phyloP scores from a whole-genome alignment of 805 yeast genomes.

The Pichia heedii region DNA sequence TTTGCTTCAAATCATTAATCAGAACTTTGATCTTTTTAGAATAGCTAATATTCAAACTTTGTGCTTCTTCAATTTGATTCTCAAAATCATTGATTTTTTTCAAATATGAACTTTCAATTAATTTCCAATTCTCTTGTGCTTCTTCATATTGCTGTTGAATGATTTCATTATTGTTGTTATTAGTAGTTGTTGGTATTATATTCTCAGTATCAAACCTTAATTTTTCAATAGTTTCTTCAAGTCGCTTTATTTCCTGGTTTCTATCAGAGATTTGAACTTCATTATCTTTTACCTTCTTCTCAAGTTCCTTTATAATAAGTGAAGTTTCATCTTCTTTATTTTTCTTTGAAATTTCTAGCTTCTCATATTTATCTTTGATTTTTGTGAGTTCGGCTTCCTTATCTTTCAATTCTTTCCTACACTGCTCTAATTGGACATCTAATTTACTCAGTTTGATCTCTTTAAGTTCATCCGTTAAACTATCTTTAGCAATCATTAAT shows the following conservation, averaged over 20 bases:
- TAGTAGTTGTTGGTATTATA: background rate
- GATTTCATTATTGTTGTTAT: slow-evolving; percentile 27
- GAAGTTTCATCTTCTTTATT: slow-evolving; percentile 19
- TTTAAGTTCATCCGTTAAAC: slow-evolving; percentile 22
- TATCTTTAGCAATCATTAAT: slow-evolving; percentile 18
- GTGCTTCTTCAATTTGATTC: slow-evolving; percentile 33
- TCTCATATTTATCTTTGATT: slow-evolving; percentile 9
- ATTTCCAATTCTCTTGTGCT: slow-evolving; percentile 76
- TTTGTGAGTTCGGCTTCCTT: slow-evolving; percentile 1
- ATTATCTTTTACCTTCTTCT: slow-evolving; percentile 20
- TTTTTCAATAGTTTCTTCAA: slow-evolving; percentile 65
- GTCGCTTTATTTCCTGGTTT: slow-evolving; percentile 39
- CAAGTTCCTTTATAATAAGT: slow-evolving; percentile 19
- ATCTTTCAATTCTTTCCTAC: slow-evolving; percentile 27
- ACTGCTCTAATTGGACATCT: slow-evolving; percentile 25
- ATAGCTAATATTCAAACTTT: slow-evolving; percentile 22
- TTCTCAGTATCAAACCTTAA: slow-evolving; percentile 54
- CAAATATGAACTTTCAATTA: slow-evolving; percentile 60
- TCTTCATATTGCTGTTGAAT: slow-evolving; percentile 65
- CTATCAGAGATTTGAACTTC: slow-evolving; percentile 25
- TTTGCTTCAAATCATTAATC: slow-evolving; percentile 30
- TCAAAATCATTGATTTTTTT: slow-evolving; percentile 38
- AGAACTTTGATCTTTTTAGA: slow-evolving; percentile 24
- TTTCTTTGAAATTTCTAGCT: slow-evolving; percentile 17
- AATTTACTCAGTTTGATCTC: slow-evolving; percentile 28